Base-by-base conservation (phyloP, 208 protist species). In the Wallacemonas sp. region DNA sequence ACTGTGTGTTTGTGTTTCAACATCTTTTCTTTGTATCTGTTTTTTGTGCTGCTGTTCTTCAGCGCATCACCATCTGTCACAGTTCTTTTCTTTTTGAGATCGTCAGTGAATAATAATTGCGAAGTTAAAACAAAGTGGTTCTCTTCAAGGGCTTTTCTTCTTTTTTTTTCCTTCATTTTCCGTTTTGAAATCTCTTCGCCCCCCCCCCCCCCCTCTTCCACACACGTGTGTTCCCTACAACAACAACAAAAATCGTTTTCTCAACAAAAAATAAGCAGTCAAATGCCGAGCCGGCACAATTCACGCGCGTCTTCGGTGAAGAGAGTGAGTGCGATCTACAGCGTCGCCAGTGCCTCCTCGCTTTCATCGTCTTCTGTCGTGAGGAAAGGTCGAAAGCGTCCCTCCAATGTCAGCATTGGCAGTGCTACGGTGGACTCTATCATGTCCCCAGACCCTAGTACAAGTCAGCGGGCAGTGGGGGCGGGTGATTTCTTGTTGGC, bases 171-270 rank as follows among this genome's bases (percentile, higher is more conserved):
- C 36, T 41, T 14, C 9, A 17, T 41, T 41, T 41, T 6, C 6
- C 6, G 36, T 41, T 6, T 14, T 41, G n/a, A n/a, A n/a, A n/a
- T n/a, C n/a, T n/a, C n/a, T 14, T 17, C 36, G 36, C 14, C 9
- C 36, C 36, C 14, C n/a, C n/a, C n/a, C n/a, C n/a, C n/a, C n/a
- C n/a, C n/a, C n/a, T n/a, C n/a, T n/a, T n/a, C n/a, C n/a, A n/a
- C n/a, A n/a, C n/a, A n/a, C 36, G 14, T 14, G 36, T 6, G 36
- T 41, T 39, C 3, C 27, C 26, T 14, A 19, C 33, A 62, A 2
- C 28, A 62, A 62, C 38, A 62, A 62, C 38, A 62, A 62, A 62
- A 62, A 30, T 31, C 9, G 15, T 12, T 59, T 31, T 33, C 9
- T 5, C 22, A 58, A 60, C 36, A 60, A 60, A 60, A 60, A 34